Percentiles rank a stretch among this genome's conserved stretches.
Conservation (phyloP, 2,329 filamentous ascomycete species). For the Orbilia brochopaga region DNA sequence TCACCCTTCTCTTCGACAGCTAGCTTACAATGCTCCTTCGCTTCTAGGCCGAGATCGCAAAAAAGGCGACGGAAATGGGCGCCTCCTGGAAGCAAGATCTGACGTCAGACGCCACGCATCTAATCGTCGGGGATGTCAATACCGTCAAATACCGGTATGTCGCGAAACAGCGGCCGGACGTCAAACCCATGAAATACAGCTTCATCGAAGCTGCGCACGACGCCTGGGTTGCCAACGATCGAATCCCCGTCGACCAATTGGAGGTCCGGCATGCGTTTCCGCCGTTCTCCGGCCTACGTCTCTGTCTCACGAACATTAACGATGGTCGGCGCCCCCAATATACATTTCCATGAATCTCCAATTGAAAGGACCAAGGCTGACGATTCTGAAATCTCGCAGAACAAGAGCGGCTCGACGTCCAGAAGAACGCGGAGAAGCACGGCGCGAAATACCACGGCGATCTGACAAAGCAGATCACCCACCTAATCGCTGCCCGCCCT, state of each 20-base stretch:
- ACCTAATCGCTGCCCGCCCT: constrained; percentile 79
- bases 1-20: constrained; percentile 56
- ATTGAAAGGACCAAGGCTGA: constrained; percentile 51
- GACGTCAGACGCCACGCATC: constrained; percentile 93
- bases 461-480: constrained; percentile 82
- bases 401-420: constrained; percentile 71
- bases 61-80: constrained; percentile 78
- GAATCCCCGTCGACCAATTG: constrained; percentile 73
- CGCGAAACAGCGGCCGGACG: constrained; percentile 83
- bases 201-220: constrained; percentile 83
- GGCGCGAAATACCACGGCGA: constrained; percentile 88
- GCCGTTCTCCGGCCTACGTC: constrained; percentile 66
- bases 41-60: constrained; percentile 64
- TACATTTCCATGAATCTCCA: background rate
- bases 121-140: constrained; percentile 85
- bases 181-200: constrained; percentile 78
- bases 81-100: constrained; percentile 87
- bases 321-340: constrained; percentile 61
- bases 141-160: constrained; percentile 96
- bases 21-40: constrained; percentile 39
- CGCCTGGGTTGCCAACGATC: constrained; percentile 78
- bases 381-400: constrained; percentile 54
- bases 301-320: constrained; percentile 74
- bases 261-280: constrained; percentile 71
- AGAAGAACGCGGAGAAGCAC: constrained; percentile 70